These are phyloP conservation scores for Bondarzewia mesenterica DNA, from an alignment of 1,284 basidiomycete genomes.

Conservation along the genomic window DNA sequence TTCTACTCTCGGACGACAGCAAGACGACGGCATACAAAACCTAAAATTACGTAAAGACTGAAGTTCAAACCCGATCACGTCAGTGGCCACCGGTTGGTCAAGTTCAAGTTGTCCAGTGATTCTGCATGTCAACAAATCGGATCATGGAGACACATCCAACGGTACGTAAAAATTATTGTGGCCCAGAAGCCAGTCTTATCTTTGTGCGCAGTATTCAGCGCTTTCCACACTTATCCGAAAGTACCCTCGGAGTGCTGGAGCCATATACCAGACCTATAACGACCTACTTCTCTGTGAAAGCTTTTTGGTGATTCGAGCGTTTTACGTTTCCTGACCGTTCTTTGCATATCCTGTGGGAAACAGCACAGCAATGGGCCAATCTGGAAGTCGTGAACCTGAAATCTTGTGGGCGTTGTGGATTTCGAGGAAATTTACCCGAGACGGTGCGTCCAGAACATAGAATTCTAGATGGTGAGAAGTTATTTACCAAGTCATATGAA, in stretches of 20 bases:
- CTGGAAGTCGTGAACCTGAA: conserved; percentile 55
- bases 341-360: background rate
- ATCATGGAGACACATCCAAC: conserved; percentile 1
- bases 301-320: background rate
- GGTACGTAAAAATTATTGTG: background rate
- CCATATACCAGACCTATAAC: conserved; percentile 28
- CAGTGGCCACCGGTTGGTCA: too few relatives aligned
- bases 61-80: too few relatives aligned
- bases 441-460: conserved; percentile 30
- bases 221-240: conserved; percentile 18
- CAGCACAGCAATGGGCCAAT: conserved; percentile 66
- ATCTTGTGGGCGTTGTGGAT: conserved; percentile 43
- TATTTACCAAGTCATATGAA: background rate
- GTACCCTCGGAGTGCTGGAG: conserved; percentile 24
- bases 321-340: background rate
- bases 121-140: background rate
- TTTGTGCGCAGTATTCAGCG: conserved; percentile 14
- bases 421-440: conserved; percentile 50
- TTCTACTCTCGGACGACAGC: too few relatives aligned
- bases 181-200: background rate
- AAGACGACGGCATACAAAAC: too few relatives aligned
- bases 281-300: conserved; percentile 23
- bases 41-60: too few relatives aligned
- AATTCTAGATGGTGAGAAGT: background rate
- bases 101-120: background rate